Evolutionary conservation across 2,329 filamentous ascomycete genomes (phyloP).

Genomic region (Trichoderma citrinoviride): DNA sequence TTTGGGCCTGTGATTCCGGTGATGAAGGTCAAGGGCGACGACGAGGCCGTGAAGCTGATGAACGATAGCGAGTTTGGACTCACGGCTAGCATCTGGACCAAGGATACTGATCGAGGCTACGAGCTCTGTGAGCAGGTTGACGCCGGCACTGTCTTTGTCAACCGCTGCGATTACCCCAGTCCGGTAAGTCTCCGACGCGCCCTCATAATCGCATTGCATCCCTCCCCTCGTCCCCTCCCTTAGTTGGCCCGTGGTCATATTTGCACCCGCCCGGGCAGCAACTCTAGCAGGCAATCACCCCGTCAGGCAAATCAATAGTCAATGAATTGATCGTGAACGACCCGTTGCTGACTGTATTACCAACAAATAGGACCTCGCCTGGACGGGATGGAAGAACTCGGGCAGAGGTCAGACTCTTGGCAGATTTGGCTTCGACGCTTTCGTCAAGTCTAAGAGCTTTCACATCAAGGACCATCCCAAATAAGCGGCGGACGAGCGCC

Average conservation of each 20-base stretch:
- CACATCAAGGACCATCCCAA: conserved; percentile 82
- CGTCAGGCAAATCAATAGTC: neutral
- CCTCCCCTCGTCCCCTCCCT: neutral
- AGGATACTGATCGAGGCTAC: conserved; percentile 72
- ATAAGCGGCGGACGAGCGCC: conserved; percentile 33
- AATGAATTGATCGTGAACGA: neutral
- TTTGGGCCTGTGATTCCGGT: conserved; percentile 92
- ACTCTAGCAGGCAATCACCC: neutral
- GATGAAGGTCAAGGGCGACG: conserved; percentile 78
- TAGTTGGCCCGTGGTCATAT: neutral
- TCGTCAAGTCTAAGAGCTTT: conserved; percentile 93
- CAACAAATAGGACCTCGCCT: conserved; percentile 72
- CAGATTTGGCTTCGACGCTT: conserved; percentile 89
- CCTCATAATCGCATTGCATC: neutral
- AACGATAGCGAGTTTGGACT: conserved; percentile 93
- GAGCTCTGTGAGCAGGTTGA: conserved; percentile 78
- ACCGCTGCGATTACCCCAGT: conserved; percentile 87
- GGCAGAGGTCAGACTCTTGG: conserved; percentile 89
- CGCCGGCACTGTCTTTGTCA: conserved; percentile 94
- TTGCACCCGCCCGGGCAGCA: neutral
- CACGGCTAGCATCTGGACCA: conserved; percentile 97
- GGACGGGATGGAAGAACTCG: conserved; percentile 97
- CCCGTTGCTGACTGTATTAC: conserved; percentile 22
- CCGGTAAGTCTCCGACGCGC: conserved; percentile 60
- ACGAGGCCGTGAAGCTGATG: conserved; percentile 81